A percentile compares a stretch with the other conserved stretches of the same genome.
Evolutionary conservation across 257 asterid species (phyloP).

Genomic region (Scutellaria barbata): DNA sequence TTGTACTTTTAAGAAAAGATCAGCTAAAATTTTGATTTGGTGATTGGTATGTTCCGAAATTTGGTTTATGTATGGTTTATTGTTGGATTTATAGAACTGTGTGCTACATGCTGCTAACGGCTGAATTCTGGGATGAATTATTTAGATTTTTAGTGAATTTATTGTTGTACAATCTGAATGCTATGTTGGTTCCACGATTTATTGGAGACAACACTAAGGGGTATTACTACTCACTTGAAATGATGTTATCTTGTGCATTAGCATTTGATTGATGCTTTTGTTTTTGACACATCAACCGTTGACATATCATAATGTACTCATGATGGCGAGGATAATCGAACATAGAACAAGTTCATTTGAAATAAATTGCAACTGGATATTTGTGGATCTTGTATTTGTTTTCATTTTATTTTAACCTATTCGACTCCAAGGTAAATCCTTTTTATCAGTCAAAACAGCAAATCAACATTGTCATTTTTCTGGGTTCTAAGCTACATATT

Average conservation of each 20-base stretch:
- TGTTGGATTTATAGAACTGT: too few relatives aligned
- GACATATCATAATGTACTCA: too few relatives aligned
- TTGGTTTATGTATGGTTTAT: too few relatives aligned
- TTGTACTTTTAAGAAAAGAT: not conserved
- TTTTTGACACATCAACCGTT: too few relatives aligned
- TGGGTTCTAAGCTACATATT: not conserved
- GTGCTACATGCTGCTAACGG: not conserved
- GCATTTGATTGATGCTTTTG: not conserved
- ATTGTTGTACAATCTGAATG: not conserved
- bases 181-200: not conserved
- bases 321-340: too few relatives aligned
- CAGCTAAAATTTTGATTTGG: not conserved
- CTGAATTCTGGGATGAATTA: not conserved
- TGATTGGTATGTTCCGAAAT: not conserved
- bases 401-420: too few relatives aligned
- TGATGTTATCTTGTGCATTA: not conserved
- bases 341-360: too few relatives aligned
- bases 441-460: not conserved
- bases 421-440: not conserved
- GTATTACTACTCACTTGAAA: not conserved
- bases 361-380: too few relatives aligned
- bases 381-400: too few relatives aligned
- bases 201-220: not conserved
- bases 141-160: not conserved
- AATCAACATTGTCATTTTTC: not conserved